Base-by-base conservation (phyloP, 148 eudicot genomes). In the Euryodendron excelsum region DNA sequence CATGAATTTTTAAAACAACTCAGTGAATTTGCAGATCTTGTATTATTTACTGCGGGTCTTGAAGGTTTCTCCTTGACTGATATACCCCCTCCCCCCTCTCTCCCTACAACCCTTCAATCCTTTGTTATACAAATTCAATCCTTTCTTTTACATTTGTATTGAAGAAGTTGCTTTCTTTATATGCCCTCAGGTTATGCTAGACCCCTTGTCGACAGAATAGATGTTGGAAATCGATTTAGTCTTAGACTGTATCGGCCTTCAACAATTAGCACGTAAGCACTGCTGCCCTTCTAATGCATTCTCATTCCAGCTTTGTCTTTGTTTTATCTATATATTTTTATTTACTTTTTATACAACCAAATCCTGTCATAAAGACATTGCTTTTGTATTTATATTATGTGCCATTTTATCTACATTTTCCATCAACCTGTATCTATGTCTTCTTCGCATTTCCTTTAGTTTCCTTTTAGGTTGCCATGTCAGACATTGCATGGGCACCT, bases 21-120 rank as follows among this genome's bases (percentile, higher is more conserved):
- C 31, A 86, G 93, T 82, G 87, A 90, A 88, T 94, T 94, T 91
- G 98, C 97, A 63, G 92, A 92, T 76, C 90, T 94, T 72, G 89
- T 94, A 80, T 86, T 94, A 75, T 94, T 94, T 83, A 94, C 98
- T 14, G 98, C 98, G 37, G 98, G 97, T 28, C 91, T 94, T 81
- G 98, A 94, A 94, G 98, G 98, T 94, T 41, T 41, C 45, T 41
- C 45, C 45, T 81, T 50, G 69, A 31, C 30, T 55, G 31, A 77
- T 47, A 33, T 58, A n/a, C n/a, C n/a, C n/a, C n/a, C 68, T 78
- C 68, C 56, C 23, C 59, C 56, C 34, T 41, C 58, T 78, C 72
- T 71, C 75, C 55, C 28, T 34, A 48, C 27, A 21, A 12, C 37
- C 9, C 28, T n/a, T 14, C 6, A n/a, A 13, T 15, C 39, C 30